phyloP scores from a whole-genome alignment of 345 rosid species.

The Hirschfeldia incana region DNA sequence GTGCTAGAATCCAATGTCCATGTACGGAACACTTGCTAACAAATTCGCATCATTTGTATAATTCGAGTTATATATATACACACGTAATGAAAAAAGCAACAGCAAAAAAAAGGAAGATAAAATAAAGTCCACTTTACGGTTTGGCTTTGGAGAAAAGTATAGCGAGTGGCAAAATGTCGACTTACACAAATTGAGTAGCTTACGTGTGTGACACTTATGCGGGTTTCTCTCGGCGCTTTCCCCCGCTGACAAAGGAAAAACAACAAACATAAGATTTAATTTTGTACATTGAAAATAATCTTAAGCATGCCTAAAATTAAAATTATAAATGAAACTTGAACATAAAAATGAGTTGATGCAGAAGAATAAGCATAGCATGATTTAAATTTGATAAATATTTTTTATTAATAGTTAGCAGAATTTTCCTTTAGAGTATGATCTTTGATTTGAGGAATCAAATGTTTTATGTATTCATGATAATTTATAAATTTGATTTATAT shows the following conservation, averaged over 20 bases:
- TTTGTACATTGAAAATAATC: too few relatives aligned
- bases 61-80: neutral
- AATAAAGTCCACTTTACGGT: slow-evolving; percentile 20
- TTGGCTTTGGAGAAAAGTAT: slow-evolving; percentile 32
- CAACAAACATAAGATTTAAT: neutral
- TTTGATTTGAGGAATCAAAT: neutral
- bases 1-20: slow-evolving; percentile 15
- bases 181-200: slow-evolving; percentile 33
- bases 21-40: neutral
- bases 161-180: slow-evolving; percentile 35
- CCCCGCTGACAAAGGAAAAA: neutral
- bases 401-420: neutral
- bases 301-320: neutral
- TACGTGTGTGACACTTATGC: slow-evolving; percentile 15
- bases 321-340: neutral
- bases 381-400: too few relatives aligned
- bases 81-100: neutral
- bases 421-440: neutral
- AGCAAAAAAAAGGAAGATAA: slow-evolving; percentile 9
- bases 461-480: neutral
- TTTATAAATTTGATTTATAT: neutral
- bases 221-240: neutral
- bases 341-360: neutral
- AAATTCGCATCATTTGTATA: neutral
- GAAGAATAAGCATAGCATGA: too few relatives aligned